Conservation (phyloP, 495 filamentous ascomycete genomes). For the Neurospora sp. region DNA sequence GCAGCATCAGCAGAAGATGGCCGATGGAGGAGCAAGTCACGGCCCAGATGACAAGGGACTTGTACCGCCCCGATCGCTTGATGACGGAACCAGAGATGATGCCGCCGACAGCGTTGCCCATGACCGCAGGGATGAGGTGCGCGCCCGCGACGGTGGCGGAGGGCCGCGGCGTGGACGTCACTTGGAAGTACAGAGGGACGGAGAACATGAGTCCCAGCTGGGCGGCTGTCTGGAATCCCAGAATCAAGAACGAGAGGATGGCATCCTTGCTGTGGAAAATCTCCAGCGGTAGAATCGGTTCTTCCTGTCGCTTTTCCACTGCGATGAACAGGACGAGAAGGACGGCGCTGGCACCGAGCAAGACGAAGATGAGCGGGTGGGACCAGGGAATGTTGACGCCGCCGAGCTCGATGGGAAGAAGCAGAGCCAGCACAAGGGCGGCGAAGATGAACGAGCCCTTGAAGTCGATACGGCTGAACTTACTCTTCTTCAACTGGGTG, state of each 20-base stretch:
- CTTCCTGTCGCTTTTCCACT: conserved; percentile 41
- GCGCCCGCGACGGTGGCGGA: conserved; percentile 49
- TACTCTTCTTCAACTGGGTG: conserved; percentile 9
- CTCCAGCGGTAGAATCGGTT: conserved; percentile 54
- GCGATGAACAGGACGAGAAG: conserved; percentile 39
- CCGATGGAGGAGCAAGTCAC: conserved; percentile 37
- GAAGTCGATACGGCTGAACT: conserved; percentile 48
- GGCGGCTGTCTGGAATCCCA: conserved; percentile 42
- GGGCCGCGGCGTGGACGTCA: conserved; percentile 35
- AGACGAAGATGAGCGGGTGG: conserved; percentile 31
- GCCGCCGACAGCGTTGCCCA: conserved; percentile 56
- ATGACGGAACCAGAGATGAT: conserved; percentile 51
- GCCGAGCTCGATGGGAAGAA: conserved; percentile 49
- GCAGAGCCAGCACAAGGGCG: conserved; percentile 35
- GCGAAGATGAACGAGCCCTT: conserved; percentile 43
- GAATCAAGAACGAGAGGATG: conserved; percentile 43
- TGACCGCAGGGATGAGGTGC: conserved; percentile 54
- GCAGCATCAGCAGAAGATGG: conserved; percentile 46
- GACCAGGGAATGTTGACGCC: conserved; percentile 49
- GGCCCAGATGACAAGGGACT: conserved; percentile 41
- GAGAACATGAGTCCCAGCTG: conserved; percentile 50
- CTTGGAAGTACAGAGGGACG: conserved; percentile 63
- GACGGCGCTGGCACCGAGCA: conserved; percentile 23
- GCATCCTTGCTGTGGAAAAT: conserved; percentile 48
- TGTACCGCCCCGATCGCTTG: conserved; percentile 49